A percentile compares a stretch with the other conserved stretches of the same genome.
These are phyloP conservation scores for Berkeleyomyces basicola DNA, from an alignment of 2,329 filamentous ascomycete genomes.

Conservation along the genomic window DNA sequence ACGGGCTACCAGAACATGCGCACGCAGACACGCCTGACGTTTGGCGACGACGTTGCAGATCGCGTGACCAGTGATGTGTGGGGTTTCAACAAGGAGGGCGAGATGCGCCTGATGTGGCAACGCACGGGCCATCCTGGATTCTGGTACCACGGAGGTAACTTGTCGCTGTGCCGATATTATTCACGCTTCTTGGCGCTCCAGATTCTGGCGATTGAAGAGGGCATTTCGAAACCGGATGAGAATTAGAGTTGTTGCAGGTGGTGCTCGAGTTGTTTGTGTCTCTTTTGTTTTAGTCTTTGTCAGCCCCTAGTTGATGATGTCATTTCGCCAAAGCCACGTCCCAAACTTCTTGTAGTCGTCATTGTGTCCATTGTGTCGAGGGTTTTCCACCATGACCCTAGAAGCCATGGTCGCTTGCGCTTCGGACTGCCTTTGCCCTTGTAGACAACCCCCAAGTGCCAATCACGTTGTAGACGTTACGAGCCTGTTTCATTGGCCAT, in stretches of 20 bases:
- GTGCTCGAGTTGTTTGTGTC: background rate
- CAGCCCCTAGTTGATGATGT: background rate
- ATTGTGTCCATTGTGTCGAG: background rate
- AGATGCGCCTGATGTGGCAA: constrained; percentile 42
- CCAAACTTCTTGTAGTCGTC: background rate
- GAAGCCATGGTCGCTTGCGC: background rate
- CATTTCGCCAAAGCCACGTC: background rate
- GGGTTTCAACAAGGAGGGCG: constrained; percentile 41
- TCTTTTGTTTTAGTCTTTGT: background rate
- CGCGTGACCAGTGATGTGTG: constrained; percentile 39
- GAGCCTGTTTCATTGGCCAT: background rate
- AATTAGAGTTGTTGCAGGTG: background rate
- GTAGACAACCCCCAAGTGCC: background rate
- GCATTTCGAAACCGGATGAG: constrained; percentile 22
- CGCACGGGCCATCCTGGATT: constrained; percentile 45
- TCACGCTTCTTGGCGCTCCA: constrained; percentile 37
- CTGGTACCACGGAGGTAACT: constrained; percentile 50
- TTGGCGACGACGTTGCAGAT: constrained; percentile 45
- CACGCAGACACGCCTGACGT: constrained; percentile 40
- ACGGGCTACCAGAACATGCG: constrained; percentile 55
- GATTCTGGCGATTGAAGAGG: constrained; percentile 31
- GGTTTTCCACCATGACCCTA: background rate
- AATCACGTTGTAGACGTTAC: constrained; percentile 1
- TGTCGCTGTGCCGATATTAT: constrained; percentile 44
- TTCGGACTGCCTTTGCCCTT: background rate